A percentile compares a stretch with the other conserved stretches of the same genome.
Conservation (phyloP, 108 stramenopile species). For the Mayamaea pseudoterrestris region DNA sequence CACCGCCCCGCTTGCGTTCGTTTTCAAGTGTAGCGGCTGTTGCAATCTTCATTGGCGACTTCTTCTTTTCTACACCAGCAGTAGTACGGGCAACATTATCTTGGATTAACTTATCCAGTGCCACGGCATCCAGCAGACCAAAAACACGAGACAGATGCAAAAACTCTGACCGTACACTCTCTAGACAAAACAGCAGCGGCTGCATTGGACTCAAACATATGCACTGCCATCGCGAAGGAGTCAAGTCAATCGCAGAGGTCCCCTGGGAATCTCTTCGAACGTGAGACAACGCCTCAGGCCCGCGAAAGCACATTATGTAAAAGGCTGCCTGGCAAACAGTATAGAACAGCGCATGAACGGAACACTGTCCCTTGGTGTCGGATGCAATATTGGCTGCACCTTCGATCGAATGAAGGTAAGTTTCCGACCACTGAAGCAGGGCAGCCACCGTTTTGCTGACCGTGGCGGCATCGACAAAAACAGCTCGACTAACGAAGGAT, state of each 20-base stretch:
- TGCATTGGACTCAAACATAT: conserved; percentile 53
- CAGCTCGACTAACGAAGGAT: conserved; percentile 87
- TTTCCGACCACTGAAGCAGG: conserved; percentile 77
- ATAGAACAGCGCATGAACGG: conserved; percentile 82
- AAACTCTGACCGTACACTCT: conserved; percentile 89
- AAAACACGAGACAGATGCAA: conserved; percentile 34
- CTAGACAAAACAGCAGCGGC: conserved; percentile 85
- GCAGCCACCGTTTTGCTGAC: conserved; percentile 65
- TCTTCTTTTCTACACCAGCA: not conserved
- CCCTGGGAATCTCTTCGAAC: conserved; percentile 25
- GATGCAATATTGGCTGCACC: conserved; percentile 8
- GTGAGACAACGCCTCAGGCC: conserved; percentile 51
- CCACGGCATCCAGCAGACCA: conserved; percentile 41
- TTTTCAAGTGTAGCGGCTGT: conserved; percentile 14
- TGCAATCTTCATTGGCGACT: not conserved
- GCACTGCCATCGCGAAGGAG: conserved; percentile 14
- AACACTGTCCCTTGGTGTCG: conserved; percentile 41
- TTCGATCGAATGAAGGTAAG: conserved; percentile 50
- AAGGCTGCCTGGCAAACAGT: conserved; percentile 92
- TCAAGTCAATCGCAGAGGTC: conserved; percentile 8
- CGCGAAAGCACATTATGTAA: conserved; percentile 96
- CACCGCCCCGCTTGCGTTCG: conserved; percentile 16
- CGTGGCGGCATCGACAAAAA: conserved; percentile 65
- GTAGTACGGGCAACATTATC: not conserved
- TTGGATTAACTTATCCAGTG: conserved; percentile 30